Conservation (phyloP, 1,139 yeast genomes). For the Pneumocystis canis region DNA sequence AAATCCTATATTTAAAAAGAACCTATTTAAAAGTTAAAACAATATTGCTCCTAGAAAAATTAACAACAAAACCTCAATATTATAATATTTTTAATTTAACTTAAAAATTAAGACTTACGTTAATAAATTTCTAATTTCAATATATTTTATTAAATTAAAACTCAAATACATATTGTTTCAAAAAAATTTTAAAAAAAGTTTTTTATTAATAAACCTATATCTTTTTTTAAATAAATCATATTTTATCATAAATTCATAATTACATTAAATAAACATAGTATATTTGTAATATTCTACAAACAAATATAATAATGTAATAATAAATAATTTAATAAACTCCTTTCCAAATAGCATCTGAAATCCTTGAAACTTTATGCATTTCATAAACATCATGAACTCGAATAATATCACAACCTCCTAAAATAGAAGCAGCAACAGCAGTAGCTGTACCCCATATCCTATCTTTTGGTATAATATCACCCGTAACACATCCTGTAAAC, state of each 20-base stretch:
- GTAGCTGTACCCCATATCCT: constrained; percentile 70
- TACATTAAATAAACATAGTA: background rate
- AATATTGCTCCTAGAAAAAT: background rate
- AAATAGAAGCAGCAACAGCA: constrained; percentile 56
- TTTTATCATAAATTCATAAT: background rate
- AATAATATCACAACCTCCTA: constrained; percentile 63
- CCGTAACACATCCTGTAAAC: constrained; percentile 63
- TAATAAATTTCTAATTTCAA: background rate
- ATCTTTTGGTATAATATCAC: constrained; percentile 32
- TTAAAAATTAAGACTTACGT: background rate
- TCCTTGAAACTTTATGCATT: constrained; percentile 44
- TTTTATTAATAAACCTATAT: background rate
- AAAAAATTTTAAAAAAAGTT: too few relatives aligned
- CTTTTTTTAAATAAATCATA: background rate
- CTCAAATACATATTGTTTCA: too few relatives aligned
- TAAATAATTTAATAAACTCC: background rate
- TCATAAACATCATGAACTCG: constrained; percentile 76
- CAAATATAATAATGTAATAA: background rate
- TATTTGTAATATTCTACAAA: background rate
- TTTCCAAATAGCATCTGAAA: constrained; percentile 67
- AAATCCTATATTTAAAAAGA: background rate
- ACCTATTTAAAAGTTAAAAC: background rate
- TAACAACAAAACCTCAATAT: background rate
- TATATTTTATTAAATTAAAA: background rate
- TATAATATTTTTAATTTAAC: background rate